These are phyloP conservation scores for Leucocoprinus leucothites DNA, from an alignment of 768 basidiomycete species.

Conservation along the genomic window DNA sequence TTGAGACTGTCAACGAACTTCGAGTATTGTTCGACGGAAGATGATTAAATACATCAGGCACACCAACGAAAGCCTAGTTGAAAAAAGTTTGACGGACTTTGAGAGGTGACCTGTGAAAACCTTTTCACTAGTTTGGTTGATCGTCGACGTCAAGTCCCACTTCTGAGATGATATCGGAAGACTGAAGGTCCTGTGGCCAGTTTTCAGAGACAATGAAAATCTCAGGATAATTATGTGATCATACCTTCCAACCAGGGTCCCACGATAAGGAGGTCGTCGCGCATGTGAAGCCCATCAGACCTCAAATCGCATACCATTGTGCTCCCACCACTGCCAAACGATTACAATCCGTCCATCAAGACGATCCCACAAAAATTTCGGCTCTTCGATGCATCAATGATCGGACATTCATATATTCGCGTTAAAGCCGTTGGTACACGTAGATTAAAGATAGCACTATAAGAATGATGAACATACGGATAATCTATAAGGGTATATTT, in stretches of 20 bases:
- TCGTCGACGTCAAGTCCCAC: too few relatives aligned
- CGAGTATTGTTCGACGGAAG: background rate
- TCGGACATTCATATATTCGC: background rate
- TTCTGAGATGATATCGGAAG: too few relatives aligned
- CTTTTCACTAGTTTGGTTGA: too few relatives aligned
- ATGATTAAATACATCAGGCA: background rate
- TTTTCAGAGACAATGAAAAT: too few relatives aligned
- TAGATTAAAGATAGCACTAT: background rate
- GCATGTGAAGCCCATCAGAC: background rate
- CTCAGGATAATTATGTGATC: too few relatives aligned
- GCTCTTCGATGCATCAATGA: background rate
- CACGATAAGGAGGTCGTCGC: background rate
- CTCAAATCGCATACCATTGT: too few relatives aligned
- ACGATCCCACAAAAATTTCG: background rate
- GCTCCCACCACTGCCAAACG: conserved; percentile 4
- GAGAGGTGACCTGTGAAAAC: too few relatives aligned
- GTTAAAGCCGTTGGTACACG: background rate
- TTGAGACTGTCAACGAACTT: background rate
- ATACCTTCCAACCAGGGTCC: background rate
- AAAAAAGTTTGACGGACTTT: too few relatives aligned
- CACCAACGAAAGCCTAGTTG: too few relatives aligned
- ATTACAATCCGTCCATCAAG: background rate
- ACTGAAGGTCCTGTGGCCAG: too few relatives aligned
- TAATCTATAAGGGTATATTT: background rate
- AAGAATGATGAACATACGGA: background rate